A percentile compares a stretch with the other conserved stretches of the same genome.
Conservation (phyloP, 1,139 yeast species). For the Kurtzmaniella quercitrusa region DNA sequence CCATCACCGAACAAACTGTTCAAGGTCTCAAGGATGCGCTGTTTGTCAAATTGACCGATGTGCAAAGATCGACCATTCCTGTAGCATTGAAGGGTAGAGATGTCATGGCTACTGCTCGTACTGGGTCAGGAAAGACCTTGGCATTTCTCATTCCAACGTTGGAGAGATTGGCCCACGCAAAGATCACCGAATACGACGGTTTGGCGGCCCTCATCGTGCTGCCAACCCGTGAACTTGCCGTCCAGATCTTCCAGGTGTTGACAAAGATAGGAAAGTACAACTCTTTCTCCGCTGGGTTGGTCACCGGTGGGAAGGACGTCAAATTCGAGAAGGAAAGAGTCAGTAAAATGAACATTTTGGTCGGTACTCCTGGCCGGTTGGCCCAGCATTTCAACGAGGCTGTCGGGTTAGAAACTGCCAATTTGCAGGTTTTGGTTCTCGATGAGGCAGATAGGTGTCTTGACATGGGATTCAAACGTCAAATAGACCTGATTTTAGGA, state of each 20-base stretch:
- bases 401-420: constrained; percentile 75
- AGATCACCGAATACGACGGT: constrained; percentile 88
- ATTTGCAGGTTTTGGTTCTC: constrained; percentile 75
- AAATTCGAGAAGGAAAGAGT: constrained; percentile 84
- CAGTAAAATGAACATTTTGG: constrained; percentile 75
- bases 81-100: constrained; percentile 77
- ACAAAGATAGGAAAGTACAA: constrained; percentile 78
- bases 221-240: constrained; percentile 92
- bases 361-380: constrained; percentile 95
- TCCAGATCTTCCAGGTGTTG: constrained; percentile 89
- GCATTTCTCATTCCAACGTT: constrained; percentile 86
- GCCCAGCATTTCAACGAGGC: constrained; percentile 95
- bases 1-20: constrained; percentile 61
- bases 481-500: constrained; percentile 78
- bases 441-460: constrained; percentile 97
- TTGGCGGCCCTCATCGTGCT: constrained; percentile 88
- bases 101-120: constrained; percentile 86
- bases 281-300: constrained; percentile 86
- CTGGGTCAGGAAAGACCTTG: constrained; percentile 95
- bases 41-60: constrained; percentile 76
- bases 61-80: constrained; percentile 79
- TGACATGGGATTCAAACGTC: constrained; percentile 94
- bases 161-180: constrained; percentile 64
- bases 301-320: constrained; percentile 95
- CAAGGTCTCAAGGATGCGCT: constrained; percentile 71